These are phyloP conservation scores for Neurospora tetrasperma DNA, from an alignment of 495 filamentous ascomycete species.

Conservation along the genomic window DNA sequence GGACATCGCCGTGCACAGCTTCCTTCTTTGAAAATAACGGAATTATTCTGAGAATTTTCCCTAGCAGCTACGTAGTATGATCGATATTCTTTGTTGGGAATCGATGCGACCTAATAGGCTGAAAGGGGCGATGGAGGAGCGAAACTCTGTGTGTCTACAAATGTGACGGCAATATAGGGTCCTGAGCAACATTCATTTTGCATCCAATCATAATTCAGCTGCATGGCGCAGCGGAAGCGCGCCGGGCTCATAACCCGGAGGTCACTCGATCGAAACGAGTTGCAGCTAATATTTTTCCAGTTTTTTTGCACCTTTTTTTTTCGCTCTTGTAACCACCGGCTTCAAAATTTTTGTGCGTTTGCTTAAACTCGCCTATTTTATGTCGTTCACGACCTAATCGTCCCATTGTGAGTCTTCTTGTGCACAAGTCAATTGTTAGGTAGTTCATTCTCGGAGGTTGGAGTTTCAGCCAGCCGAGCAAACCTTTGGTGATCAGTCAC, in stretches of 20 bases:
- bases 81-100: background rate
- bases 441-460: background rate
- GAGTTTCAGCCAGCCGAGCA: background rate
- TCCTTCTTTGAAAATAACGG: too few species aligned
- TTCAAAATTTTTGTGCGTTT: background rate
- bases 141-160: background rate
- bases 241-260: constrained; percentile 12
- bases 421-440: background rate
- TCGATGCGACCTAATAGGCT: background rate
- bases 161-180: too few species aligned
- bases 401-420: background rate
- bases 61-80: too few species aligned
- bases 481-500: background rate
- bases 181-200: too few species aligned
- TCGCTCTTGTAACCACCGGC: background rate
- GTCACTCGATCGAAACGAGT: constrained; percentile 11
- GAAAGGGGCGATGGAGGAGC: background rate
- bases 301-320: background rate
- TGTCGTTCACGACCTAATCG: background rate
- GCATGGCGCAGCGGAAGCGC: constrained; percentile 11
- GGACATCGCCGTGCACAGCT: background rate
- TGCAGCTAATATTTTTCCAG: background rate
- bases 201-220: background rate
- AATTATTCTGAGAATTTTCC: too few species aligned
- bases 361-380: background rate